Evolutionary conservation across 2,329 filamentous ascomycete species (phyloP), one percentile per base, ranked within the genome.

Genomic region (Alternaria novae-zelandiae): DNA sequence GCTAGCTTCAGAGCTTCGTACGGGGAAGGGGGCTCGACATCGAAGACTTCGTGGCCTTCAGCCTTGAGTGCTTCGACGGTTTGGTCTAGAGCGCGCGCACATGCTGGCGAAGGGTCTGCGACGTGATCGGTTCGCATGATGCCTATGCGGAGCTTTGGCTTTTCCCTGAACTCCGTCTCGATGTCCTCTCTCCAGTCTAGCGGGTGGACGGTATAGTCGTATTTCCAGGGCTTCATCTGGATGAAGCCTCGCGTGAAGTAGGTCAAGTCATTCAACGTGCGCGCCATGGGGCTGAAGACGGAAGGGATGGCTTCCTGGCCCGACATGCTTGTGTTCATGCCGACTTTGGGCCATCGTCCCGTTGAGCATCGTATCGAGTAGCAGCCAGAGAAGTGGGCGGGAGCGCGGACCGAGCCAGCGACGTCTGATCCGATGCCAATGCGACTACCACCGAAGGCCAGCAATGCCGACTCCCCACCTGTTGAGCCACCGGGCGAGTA

Each of bases 361-460:
- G 92, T 96, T 4, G 92, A 94, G 81, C 94, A 97, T 36, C 92
- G 89, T 23, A 97, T 82, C 17, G 91, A 91, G 80, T 97, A 97
- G 77, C 95, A 93, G 9, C 94, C 94, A 3, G 91, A 91, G 83
- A 94, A 97, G 71, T 97, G 93, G 6, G 94, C 95, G 0, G 94
- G 95, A 2, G 88, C 90, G 56, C 94, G 87, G 6, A 97, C 94
- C 15, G 92, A 96, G 28, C 95, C 94, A 13, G 94, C 94, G 15
- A 97, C 94, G 79, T 97, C 94, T 51, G 91, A 94, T 10, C 94
- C 95, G 69, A 97, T 91, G 44, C 94, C 94, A 64, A 97, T 96
- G 43, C 94, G 86, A 49, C 93, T 93, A 41, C 90, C 90, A 32
- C 91, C 91, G 51, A 93, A 87, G 2, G 94, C 94, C 5, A 97